Evolutionary conservation across 1,139 yeast genomes (phyloP).

Genomic region (Spathaspora sp.): DNA sequence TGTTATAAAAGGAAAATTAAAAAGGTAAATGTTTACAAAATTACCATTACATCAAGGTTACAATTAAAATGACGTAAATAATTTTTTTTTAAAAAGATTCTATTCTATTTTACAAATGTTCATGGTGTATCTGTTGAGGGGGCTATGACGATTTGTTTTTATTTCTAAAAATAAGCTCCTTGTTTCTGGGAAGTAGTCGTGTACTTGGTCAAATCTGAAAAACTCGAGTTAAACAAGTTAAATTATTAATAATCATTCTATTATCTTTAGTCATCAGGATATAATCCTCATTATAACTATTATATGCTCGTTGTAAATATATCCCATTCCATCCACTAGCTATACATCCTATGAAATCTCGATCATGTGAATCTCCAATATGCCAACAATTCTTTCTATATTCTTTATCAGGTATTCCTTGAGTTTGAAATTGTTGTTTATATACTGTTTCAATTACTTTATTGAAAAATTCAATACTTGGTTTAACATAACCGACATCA

Average conservation of each 20-base stretch:
- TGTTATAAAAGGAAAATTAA: no score
- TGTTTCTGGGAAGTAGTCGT: neutral
- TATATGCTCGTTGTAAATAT: slow-evolving; percentile 42
- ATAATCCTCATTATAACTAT: neutral
- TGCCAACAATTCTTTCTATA: slow-evolving; percentile 51
- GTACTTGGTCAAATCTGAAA: neutral
- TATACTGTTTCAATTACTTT: slow-evolving; percentile 23
- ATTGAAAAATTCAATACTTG: slow-evolving; percentile 48
- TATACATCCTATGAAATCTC: slow-evolving; percentile 54
- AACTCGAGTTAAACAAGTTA: neutral
- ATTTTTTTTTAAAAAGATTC: neutral
- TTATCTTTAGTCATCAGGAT: slow-evolving; percentile 1
- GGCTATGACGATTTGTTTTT: neutral
- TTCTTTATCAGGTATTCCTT: slow-evolving; percentile 3
- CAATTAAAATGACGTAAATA: no score
- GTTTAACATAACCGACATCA: slow-evolving; percentile 54
- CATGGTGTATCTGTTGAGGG: neutral
- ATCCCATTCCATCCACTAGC: slow-evolving; percentile 65
- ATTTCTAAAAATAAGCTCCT: slow-evolving; percentile 1
- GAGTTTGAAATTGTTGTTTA: slow-evolving; percentile 12
- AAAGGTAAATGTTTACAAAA: no score
- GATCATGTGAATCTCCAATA: slow-evolving; percentile 58
- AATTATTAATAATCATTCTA: neutral
- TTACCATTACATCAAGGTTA: no score
- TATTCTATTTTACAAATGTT: no score